A percentile compares a stretch with the other conserved stretches of the same genome.
Conservation (phyloP, 495 filamentous ascomycete genomes). For the Penicillium roqueforti region DNA sequence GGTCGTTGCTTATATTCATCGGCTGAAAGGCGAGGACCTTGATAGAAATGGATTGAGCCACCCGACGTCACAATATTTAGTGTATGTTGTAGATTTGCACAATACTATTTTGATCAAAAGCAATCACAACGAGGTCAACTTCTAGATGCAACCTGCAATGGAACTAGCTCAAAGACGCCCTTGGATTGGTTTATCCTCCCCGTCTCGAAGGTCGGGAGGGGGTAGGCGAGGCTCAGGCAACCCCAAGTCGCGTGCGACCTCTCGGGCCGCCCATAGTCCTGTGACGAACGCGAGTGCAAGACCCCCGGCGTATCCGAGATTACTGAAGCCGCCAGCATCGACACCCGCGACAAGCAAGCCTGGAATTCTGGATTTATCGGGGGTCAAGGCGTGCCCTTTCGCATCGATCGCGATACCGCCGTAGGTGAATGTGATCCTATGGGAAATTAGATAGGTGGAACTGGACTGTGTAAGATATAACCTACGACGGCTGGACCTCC, state of each 20-base stretch:
- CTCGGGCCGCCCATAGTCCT: slow-evolving; percentile 23
- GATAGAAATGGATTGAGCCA: background rate
- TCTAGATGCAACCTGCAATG: background rate
- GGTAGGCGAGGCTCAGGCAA: slow-evolving; percentile 21
- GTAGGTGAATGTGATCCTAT: slow-evolving; percentile 28
- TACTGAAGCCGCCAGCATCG: slow-evolving; percentile 26
- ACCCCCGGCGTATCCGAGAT: slow-evolving; percentile 23
- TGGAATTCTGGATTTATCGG: slow-evolving; percentile 16
- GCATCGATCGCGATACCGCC: slow-evolving; percentile 22
- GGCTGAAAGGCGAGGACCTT: background rate
- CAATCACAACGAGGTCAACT: background rate
- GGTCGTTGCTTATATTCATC: background rate
- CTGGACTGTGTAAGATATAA: background rate
- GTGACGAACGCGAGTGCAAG: slow-evolving; percentile 27
- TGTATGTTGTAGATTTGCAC: background rate
- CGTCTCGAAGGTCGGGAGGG: slow-evolving; percentile 15
- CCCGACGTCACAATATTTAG: background rate
- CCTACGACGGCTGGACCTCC: slow-evolving; percentile 30
- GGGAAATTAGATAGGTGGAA: background rate
- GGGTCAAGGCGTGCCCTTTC: slow-evolving; percentile 20
- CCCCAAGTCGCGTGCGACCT: slow-evolving; percentile 12
- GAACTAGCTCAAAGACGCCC: slow-evolving; percentile 6
- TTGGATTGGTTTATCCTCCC: slow-evolving; percentile 5
- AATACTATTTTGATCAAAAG: background rate
- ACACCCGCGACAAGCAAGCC: slow-evolving; percentile 24